Evolutionary conservation across 768 basidiomycete species (phyloP).

Genomic region (Hericium rajendrae): DNA sequence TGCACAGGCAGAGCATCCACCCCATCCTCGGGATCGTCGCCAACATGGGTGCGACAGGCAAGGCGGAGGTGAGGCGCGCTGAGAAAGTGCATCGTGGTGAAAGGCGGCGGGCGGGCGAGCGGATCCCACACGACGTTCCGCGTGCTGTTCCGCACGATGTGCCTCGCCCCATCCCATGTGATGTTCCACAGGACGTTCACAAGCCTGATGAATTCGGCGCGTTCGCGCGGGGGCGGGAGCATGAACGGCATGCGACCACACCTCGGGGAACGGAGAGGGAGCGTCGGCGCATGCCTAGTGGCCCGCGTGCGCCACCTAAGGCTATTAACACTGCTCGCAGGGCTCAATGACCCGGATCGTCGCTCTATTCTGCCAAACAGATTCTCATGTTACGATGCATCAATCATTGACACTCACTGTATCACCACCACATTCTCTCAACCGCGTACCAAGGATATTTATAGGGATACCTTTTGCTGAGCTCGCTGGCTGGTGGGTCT

Average conservation of each 20-base stretch:
- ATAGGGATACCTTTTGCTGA: no score
- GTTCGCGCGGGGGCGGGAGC: neutral
- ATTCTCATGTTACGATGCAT: no score
- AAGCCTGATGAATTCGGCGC: neutral
- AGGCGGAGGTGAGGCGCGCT: neutral
- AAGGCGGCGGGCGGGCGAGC: neutral
- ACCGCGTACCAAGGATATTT: no score
- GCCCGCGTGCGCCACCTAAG: neutral
- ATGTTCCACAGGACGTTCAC: neutral
- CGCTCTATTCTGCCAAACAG: no score
- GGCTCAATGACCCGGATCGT: no score
- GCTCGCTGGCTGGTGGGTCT: no score
- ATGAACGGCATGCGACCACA: neutral
- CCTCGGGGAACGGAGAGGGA: neutral
- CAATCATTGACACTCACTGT: no score
- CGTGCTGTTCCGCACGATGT: neutral
- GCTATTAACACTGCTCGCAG: neutral
- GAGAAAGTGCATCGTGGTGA: neutral
- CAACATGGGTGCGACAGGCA: no score
- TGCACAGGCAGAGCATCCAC: neutral
- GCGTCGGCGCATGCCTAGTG: neutral
- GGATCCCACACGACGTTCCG: neutral
- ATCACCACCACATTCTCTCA: no score
- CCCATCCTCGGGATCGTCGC: neutral
- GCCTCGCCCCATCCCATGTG: neutral